Percentiles rank a stretch among this genome's conserved stretches.
Conservation (phyloP, 1,139 yeast genomes). For the Taphrina wiesneri region DNA sequence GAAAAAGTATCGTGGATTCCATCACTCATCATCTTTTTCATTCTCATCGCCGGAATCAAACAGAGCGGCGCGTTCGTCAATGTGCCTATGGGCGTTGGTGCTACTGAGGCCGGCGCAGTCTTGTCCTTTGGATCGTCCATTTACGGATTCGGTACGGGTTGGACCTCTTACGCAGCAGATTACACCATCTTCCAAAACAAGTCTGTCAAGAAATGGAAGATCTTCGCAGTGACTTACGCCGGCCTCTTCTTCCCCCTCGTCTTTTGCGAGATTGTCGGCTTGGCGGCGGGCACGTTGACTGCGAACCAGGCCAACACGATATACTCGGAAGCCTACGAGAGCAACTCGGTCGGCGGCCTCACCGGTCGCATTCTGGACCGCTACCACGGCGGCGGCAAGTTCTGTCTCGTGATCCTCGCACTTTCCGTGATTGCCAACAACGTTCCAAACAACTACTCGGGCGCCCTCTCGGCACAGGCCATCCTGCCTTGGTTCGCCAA, state of each 20-base stretch:
- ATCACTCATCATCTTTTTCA: conserved; percentile 66
- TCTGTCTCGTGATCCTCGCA: conserved; percentile 79
- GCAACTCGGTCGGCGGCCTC: conserved; percentile 74
- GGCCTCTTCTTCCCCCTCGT: conserved; percentile 70
- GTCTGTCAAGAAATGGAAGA: conserved; percentile 57
- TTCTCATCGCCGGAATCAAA: conserved; percentile 74
- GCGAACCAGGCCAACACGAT: conserved; percentile 51
- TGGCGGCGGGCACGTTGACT: conserved; percentile 66
- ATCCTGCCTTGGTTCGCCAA: conserved; percentile 69
- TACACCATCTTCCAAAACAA: conserved; percentile 83
- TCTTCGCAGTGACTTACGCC: conserved; percentile 62
- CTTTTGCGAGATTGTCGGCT: conserved; percentile 78
- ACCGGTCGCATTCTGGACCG: conserved; percentile 73
- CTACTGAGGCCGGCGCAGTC: conserved; percentile 67
- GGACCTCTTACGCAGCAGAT: conserved; percentile 92
- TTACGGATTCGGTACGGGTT: conserved; percentile 90
- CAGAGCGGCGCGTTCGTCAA: conserved; percentile 62
- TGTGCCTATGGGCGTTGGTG: conserved; percentile 51
- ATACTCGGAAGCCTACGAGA: conserved; percentile 58
- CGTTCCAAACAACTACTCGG: conserved; percentile 89
- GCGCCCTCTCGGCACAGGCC: conserved; percentile 81
- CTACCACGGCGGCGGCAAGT: conserved; percentile 84
- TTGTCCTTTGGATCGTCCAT: conserved; percentile 82
- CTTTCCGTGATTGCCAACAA: conserved; percentile 85
- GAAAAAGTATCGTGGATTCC: conserved; percentile 92